Conservation (phyloP, 192 early-diverging fungal species). For the Coemansia sp. region DNA sequence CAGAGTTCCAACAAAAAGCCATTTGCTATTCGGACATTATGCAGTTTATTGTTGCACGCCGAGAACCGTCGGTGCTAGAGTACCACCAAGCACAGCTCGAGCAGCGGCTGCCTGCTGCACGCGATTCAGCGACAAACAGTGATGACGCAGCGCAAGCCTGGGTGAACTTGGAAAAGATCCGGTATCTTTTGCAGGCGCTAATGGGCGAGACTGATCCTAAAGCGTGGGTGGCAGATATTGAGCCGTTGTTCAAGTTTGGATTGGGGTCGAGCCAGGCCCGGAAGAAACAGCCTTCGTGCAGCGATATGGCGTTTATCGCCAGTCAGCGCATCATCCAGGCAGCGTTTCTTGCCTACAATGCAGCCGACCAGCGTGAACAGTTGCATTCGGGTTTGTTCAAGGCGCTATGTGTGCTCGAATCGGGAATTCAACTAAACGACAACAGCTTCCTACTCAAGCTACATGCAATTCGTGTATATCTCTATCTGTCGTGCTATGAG, state of each 20-base stretch:
- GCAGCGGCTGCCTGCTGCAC: constrained; percentile 5
- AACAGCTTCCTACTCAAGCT: constrained; percentile 86
- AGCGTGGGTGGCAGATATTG: constrained; percentile 21
- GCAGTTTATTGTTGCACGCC: constrained; percentile 28
- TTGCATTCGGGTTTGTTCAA: constrained; percentile 32
- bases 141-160: constrained; percentile 27
- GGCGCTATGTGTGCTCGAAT: constrained; percentile 69
- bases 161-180: constrained; percentile 33
- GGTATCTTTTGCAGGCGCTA: constrained; percentile 45
- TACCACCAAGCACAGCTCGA: constrained; percentile 16
- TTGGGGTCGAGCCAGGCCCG: constrained; percentile 27
- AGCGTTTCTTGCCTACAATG: constrained; percentile 27
- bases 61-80: background rate
- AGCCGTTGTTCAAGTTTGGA: constrained; percentile 23
- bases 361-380: background rate
- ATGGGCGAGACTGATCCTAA: constrained; percentile 18
- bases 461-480: constrained; percentile 79
- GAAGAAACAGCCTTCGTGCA: constrained; percentile 28
- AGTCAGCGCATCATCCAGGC: constrained; percentile 42
- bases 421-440: constrained; percentile 69
- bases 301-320: constrained; percentile 42
- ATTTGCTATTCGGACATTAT: constrained; percentile 51
- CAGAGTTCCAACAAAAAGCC: constrained; percentile 41
- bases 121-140: constrained; percentile 6
- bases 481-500: constrained; percentile 61